Evolutionary conservation across 441 rosid genomes (phyloP), one percentile per base, ranked within the genome.

Genomic region (Kokia cookei): DNA sequence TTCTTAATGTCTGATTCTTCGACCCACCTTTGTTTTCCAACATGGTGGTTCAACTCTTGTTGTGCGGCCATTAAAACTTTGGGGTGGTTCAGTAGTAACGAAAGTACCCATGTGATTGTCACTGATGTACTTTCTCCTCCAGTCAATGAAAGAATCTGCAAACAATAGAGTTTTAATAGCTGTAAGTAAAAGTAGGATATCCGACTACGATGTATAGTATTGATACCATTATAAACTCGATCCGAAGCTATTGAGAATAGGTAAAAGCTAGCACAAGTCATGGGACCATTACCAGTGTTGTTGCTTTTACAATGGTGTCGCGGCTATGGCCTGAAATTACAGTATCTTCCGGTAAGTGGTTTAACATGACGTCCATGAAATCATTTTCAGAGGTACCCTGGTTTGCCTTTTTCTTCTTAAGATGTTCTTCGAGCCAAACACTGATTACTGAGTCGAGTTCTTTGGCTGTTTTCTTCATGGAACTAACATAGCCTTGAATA

Each of bases 221-320:
- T 40, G 45, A 40, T 40, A 40, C 11, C 45, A 10, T 40, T 8
- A 40, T 8, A 40, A 40, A 40, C 45, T 40, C 11, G 3, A 40
- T 11, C 45, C 11, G 11, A 40, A 40, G 45, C 45, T 40, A 40
- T 40, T 40, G 45, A 40, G 45, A 19, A 8, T 55, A 3, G 22
- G 10, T 17, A 19, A 17, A 17, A 19, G 61, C 32, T 57, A 57
- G 61, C 32, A 22, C 7, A 40, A 42, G 37, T 14, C 17, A 55
- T 32, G 60, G 27, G 4, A 29, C 27, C 70, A 8, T 10, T 89
- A 89, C 93, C 81, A 88, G 14, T 69, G 79, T 74, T 24, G 88
- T 91, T 32, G 96, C 93, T 79, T 91, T 91, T 65, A 91, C 58
- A 67, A 83, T 55, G 24, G 71, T 69, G 47, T 88, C 87, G 0